Evolutionary conservation across 2,329 filamentous ascomycete species (phyloP).

Genomic region (Simplicillium sp.): DNA sequence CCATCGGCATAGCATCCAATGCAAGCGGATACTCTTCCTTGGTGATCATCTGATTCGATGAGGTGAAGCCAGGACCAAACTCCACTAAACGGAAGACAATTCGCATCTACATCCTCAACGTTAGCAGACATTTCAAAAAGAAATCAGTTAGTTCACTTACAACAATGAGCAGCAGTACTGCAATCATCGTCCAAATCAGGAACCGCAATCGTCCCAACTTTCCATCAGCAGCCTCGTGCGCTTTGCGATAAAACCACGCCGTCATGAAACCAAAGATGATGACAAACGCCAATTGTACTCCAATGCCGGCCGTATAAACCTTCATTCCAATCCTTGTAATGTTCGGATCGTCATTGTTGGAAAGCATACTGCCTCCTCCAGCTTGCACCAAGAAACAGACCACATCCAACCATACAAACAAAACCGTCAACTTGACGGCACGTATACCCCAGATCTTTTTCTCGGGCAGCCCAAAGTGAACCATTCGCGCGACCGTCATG

Average conservation of each 20-base stretch:
- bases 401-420: constrained; percentile 39
- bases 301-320: constrained; percentile 28
- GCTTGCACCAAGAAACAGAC: constrained; percentile 35
- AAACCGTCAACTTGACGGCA: constrained; percentile 26
- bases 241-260: constrained; percentile 21
- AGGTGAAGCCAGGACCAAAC: constrained; percentile 35
- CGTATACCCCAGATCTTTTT: constrained; percentile 24
- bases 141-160: constrained; percentile 13
- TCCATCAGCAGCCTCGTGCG: constrained; percentile 12
- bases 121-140: constrained; percentile 3
- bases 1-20: constrained; percentile 47
- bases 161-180: constrained; percentile 23
- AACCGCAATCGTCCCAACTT: constrained; percentile 19
- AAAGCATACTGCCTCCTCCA: constrained; percentile 26
- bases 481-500: constrained; percentile 30
- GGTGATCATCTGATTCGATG: constrained; percentile 32
- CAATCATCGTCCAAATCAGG: constrained; percentile 23
- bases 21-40: constrained; percentile 42
- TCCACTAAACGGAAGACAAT: constrained; percentile 53
- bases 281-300: constrained; percentile 25
- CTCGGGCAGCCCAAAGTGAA: constrained; percentile 27
- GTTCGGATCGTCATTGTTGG: constrained; percentile 15
- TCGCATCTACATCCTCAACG: constrained; percentile 27
- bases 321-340: constrained; percentile 23
- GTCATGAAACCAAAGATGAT: constrained; percentile 25